Base-by-base conservation (phyloP, 2,329 filamentous ascomycete species). In the Pseudogymnoascus sp. region DNA sequence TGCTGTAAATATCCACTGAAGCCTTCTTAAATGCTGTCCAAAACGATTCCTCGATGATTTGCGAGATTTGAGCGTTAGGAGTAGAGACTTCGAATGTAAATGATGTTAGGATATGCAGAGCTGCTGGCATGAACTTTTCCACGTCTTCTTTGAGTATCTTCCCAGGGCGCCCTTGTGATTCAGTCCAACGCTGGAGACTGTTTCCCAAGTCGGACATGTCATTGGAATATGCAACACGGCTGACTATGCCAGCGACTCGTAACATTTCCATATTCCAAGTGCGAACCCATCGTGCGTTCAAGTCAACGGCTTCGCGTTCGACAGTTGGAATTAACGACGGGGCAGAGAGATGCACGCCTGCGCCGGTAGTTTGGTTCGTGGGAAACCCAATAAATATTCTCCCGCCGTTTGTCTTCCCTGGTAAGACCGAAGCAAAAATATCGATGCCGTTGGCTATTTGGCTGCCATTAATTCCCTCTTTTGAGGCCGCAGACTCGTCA, bases 321-420 rank as follows among this genome's bases (percentile, higher is more conserved):
- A 99, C 95, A 0, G 94, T 99, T 0, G 94, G 94, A 62, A 99
- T 99, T 11, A 99, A 87, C 0, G 93, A 97, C 1, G 92, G 94
- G 0, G 94, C 94, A 10, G 93, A 97, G 31, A 99, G 89, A 73
- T 99, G 94, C 71, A 95, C 89, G 13, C 93, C 89, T 29, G 93
- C 86, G 61, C 93, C 94, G 0, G 95, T 99, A 0, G 94, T 99
- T 76, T 99, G 94, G 67, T 93, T 92, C 1, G 94, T 99, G 2
- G 94, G 93, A 71, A 99, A 99, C 0, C 94, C 94, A 70, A 99
- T 99, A 70, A 97, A 99, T 61, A 99, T 89, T 60, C 90, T 87
- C 5, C 94, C 94, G 7, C 84, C 84, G 0, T 83, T 83, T 68
- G 90, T 89, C 73, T 92, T 95, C 62, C 84, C 91, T 2, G 94